These are phyloP conservation scores for Coriolopsis trogii DNA, from an alignment of 1,284 basidiomycete genomes.

Conservation along the genomic window DNA sequence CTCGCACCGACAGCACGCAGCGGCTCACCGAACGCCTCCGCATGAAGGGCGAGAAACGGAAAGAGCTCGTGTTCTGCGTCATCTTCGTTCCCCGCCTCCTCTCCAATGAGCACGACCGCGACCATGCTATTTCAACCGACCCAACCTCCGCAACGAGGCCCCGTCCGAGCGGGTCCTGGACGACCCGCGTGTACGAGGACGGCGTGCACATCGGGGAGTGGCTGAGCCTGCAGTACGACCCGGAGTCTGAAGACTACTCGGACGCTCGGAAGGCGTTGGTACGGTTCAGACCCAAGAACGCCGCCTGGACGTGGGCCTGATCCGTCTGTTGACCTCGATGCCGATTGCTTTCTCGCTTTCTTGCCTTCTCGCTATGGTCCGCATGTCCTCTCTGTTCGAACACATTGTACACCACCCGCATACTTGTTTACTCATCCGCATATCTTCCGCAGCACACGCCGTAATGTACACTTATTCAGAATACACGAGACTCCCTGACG, in stretches of 20 bases:
- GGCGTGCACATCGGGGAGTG: conserved; percentile 2
- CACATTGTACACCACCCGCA: too few relatives aligned
- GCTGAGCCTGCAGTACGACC: conserved; percentile 8
- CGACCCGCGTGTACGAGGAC: conserved; percentile 3
- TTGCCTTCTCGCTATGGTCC: too few relatives aligned
- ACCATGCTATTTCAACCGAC: background rate
- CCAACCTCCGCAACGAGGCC: too few relatives aligned
- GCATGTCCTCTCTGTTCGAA: too few relatives aligned
- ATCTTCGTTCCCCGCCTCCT: background rate
- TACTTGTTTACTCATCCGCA: too few relatives aligned
- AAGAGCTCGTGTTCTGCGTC: background rate
- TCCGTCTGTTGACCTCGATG: too few relatives aligned
- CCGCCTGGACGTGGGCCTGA: conserved; percentile 6
- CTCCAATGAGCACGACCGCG: background rate
- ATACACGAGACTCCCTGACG: too few relatives aligned
- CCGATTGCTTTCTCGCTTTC: too few relatives aligned
- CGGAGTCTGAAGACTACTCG: background rate
- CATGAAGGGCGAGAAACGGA: background rate
- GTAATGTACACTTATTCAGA: too few relatives aligned
- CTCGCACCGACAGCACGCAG: background rate
- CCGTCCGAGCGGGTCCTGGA: conserved; percentile 5
- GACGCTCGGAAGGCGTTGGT: background rate
- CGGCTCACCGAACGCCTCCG: background rate
- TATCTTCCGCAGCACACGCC: too few relatives aligned
- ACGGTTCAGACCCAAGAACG: conserved; percentile 3